Evolutionary conservation across 805 yeast genomes (phyloP).

Genomic region (Pichia scutulata): DNA sequence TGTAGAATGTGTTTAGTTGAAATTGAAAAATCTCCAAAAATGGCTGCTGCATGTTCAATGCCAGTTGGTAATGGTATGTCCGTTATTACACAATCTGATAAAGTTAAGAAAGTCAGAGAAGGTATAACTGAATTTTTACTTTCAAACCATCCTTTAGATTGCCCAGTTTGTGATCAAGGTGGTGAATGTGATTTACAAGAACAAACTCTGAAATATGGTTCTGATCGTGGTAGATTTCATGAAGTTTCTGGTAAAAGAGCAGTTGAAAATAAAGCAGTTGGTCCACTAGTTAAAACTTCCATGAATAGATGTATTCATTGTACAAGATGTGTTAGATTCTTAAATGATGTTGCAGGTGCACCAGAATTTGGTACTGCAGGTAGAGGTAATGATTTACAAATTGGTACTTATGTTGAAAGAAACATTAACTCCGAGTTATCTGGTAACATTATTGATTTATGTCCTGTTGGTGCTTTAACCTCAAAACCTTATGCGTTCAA

Average conservation of each 20-base stretch:
- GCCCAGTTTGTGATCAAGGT: conserved; percentile 92
- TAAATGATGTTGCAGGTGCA: conserved; percentile 89
- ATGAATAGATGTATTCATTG: conserved; percentile 93
- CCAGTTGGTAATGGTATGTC: conserved; percentile 91
- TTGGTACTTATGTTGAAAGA: conserved; percentile 82
- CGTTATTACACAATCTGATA: conserved; percentile 68
- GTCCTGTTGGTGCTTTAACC: conserved; percentile 90
- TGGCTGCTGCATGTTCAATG: conserved; percentile 86
- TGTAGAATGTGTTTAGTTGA: conserved; percentile 92
- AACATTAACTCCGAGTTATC: conserved; percentile 78
- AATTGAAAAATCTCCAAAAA: conserved; percentile 81
- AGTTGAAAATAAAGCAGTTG: conserved; percentile 83
- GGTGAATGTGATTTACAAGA: conserved; percentile 93
- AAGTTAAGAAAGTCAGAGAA: conserved; percentile 77
- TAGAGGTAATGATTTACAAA: conserved; percentile 88
- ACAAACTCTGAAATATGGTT: conserved; percentile 74
- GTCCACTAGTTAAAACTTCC: conserved; percentile 81
- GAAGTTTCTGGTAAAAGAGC: conserved; percentile 84
- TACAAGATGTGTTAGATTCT: conserved; percentile 82
- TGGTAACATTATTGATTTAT: conserved; percentile 79
- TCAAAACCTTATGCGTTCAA: conserved; percentile 87
- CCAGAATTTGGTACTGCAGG: conserved; percentile 86
- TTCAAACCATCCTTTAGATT: conserved; percentile 86
- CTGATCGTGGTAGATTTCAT: conserved; percentile 78
- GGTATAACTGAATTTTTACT: conserved; percentile 85